Conservation (phyloP, 352 stramenopile genomes). For the Pythium pyrilobum region DNA sequence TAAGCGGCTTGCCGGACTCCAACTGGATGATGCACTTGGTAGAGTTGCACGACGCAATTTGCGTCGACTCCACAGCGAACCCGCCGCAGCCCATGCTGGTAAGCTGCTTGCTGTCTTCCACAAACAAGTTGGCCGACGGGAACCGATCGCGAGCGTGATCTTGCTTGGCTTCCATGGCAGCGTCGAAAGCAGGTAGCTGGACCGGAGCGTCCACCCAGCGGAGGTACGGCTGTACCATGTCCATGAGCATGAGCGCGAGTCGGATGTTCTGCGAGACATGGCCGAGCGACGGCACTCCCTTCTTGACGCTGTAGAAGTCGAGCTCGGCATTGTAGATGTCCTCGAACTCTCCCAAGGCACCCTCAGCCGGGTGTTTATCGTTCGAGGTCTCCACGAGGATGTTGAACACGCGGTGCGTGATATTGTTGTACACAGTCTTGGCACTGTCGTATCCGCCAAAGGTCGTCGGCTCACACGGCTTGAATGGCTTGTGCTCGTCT, state of each 20-base stretch:
- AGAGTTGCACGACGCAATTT: conserved; percentile 47
- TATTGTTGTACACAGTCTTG: conserved; percentile 93
- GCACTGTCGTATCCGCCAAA: conserved; percentile 88
- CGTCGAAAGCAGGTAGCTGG: not conserved
- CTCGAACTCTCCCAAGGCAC: conserved; percentile 62
- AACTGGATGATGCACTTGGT: conserved; percentile 30
- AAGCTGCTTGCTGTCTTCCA: conserved; percentile 31
- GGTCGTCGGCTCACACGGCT: conserved; percentile 76
- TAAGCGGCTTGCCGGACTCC: conserved; percentile 23
- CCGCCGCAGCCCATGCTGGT: conserved; percentile 48
- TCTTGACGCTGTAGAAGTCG: conserved; percentile 40
- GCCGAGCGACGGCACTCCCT: conserved; percentile 47
- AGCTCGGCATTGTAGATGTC: conserved; percentile 66
- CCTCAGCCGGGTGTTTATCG: conserved; percentile 77
- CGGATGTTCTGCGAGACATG: conserved; percentile 95
- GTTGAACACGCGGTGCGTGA: conserved; percentile 92
- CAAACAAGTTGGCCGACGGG: conserved; percentile 42
- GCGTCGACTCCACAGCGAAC: conserved; percentile 23
- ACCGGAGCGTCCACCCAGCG: conserved; percentile 51
- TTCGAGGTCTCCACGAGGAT: conserved; percentile 96
- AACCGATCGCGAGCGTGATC: conserved; percentile 24
- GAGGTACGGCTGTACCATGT: conserved; percentile 94
- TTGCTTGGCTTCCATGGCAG: not conserved
- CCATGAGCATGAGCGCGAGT: conserved; percentile 91
- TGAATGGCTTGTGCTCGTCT: conserved; percentile 38